These are phyloP conservation scores for Lumnitzera racemosa DNA, from an alignment of 345 rosid genomes.

Conservation along the genomic window DNA sequence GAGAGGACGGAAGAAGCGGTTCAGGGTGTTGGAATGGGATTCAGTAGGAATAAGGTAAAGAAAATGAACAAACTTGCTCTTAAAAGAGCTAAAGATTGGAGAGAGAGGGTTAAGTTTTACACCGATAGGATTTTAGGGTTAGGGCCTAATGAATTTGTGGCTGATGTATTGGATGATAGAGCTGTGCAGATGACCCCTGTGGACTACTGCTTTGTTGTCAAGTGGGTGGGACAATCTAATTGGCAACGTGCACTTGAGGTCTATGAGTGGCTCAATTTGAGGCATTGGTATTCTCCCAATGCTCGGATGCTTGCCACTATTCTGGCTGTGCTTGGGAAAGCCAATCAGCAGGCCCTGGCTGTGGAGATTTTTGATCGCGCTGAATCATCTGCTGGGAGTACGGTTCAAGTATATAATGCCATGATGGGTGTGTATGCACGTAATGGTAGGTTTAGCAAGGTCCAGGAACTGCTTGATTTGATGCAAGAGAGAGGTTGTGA, in stretches of 20 bases:
- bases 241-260: constrained; percentile 97
- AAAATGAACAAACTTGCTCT: constrained; percentile 80
- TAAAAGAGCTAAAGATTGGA: constrained; percentile 84
- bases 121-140: constrained; percentile 57
- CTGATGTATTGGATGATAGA: constrained; percentile 65
- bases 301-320: constrained; percentile 83
- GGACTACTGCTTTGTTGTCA: constrained; percentile 79
- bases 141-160: constrained; percentile 58
- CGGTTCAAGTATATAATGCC: constrained; percentile 87
- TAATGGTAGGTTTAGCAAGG: constrained; percentile 52
- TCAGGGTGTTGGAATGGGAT: constrained; percentile 8
- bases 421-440: constrained; percentile 95
- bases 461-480: constrained; percentile 59
- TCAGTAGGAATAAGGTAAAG: constrained; percentile 56
- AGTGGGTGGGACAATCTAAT: constrained; percentile 67
- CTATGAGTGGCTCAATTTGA: constrained; percentile 88
- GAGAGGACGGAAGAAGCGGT: constrained; percentile 4
- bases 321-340: constrained; percentile 76
- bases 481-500: constrained; percentile 76
- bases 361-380: constrained; percentile 64
- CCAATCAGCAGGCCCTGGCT: constrained; percentile 71
- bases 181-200: constrained; percentile 87
- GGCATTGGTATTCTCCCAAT: constrained; percentile 74
- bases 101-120: constrained; percentile 62
- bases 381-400: constrained; percentile 49